Evolutionary conservation across 495 filamentous ascomycete species (phyloP).

Genomic region (Penicillium angulare): DNA sequence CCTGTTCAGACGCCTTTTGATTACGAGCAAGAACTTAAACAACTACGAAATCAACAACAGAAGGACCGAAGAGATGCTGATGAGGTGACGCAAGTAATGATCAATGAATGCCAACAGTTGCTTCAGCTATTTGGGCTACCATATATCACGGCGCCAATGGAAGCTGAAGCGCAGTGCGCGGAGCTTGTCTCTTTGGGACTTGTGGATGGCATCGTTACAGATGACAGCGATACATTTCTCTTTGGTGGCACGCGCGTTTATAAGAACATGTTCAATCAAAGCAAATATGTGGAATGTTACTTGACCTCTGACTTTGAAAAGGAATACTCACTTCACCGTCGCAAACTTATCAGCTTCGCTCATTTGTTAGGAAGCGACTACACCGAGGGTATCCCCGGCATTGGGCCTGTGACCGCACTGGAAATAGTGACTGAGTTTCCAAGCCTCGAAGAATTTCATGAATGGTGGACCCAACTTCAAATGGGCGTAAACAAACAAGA

Average conservation of each 20-base stretch:
- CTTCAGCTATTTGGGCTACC: slow-evolving; percentile 88
- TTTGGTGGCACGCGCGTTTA: slow-evolving; percentile 96
- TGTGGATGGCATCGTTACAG: slow-evolving; percentile 97
- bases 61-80: slow-evolving; percentile 95
- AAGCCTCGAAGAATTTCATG: slow-evolving; percentile 63
- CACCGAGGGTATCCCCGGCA: slow-evolving; percentile 83
- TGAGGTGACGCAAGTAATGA: slow-evolving; percentile 92
- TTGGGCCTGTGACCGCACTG: slow-evolving; percentile 90
- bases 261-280: slow-evolving; percentile 99
- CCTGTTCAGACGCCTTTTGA: slow-evolving; percentile 62
- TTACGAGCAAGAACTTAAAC: slow-evolving; percentile 83
- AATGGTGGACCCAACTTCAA: slow-evolving; percentile 87
- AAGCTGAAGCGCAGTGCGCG: slow-evolving; percentile 97
- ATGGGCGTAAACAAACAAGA: slow-evolving; percentile 39
- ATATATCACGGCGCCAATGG: slow-evolving; percentile 97
- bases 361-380: slow-evolving; percentile 92
- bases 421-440: slow-evolving; percentile 92
- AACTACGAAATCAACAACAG: slow-evolving; percentile 87
- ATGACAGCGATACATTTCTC: slow-evolving; percentile 95
- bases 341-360: slow-evolving; percentile 81
- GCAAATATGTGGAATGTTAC: slow-evolving; percentile 97
- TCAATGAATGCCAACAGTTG: slow-evolving; percentile 89
- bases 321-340: slow-evolving; percentile 79
- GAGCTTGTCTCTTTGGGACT: slow-evolving; percentile 81
- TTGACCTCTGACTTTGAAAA: slow-evolving; percentile 82